These are phyloP conservation scores for Hyphopichia pseudoburtonii DNA, from an alignment of 1,139 yeast species.

Conservation along the genomic window DNA sequence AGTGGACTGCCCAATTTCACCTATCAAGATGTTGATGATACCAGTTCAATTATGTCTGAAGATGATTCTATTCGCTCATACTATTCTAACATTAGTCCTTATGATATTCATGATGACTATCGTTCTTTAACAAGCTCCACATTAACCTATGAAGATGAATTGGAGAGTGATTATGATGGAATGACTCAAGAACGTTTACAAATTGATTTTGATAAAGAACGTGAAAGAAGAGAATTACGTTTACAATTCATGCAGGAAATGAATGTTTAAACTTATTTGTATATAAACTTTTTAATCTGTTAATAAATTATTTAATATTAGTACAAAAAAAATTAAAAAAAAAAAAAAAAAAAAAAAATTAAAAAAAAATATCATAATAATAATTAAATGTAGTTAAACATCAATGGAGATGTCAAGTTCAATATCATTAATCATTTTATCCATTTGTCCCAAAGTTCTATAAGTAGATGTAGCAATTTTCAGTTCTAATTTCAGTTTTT, in stretches of 20 bases:
- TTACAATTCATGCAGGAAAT: conserved; percentile 40
- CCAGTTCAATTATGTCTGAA: conserved; percentile 9
- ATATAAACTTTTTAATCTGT: too few relatives aligned
- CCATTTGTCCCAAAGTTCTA: conserved; percentile 47
- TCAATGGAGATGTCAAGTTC: conserved; percentile 34
- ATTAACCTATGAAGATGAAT: conserved; percentile 4
- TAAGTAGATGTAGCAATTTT: conserved; percentile 44
- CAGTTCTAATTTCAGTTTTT: conserved; percentile 38
- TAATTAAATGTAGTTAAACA: conserved; percentile 2
- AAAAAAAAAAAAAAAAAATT: too few relatives aligned
- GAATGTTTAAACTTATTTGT: too few relatives aligned
- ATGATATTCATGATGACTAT: conserved; percentile 6
- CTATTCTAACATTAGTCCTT: conserved; percentile 12
- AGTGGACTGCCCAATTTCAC: conserved; percentile 7
- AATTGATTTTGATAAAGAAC: conserved; percentile 27
- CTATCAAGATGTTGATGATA: conserved; percentile 7
- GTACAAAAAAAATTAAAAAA: too few relatives aligned
- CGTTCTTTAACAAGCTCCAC: too few relatives aligned
- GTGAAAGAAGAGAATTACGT: conserved; percentile 40
- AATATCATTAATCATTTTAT: conserved; percentile 35
- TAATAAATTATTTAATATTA: too few relatives aligned
- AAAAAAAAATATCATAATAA: too few relatives aligned
- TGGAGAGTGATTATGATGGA: conserved; percentile 8
- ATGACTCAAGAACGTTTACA: not conserved
- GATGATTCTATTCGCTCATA: conserved; percentile 16